A percentile compares a stretch with the other conserved stretches of the same genome.
phyloP scores from a whole-genome alignment of 2,329 filamentous ascomycete species.

The Bipolaris sorokiniana region DNA sequence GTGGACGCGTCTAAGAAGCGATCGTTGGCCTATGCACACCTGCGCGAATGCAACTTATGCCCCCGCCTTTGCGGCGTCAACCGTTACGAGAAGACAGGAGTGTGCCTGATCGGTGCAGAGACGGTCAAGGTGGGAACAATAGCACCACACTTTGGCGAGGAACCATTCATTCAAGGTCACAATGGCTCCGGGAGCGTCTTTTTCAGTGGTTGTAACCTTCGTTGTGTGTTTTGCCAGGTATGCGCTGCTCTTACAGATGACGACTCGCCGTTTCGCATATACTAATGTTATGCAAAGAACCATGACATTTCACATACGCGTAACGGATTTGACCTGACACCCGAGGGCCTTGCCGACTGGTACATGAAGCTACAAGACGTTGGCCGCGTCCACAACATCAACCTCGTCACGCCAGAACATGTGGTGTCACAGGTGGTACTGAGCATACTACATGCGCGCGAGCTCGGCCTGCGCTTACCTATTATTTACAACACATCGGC shows the following conservation, averaged over 20 bases:
- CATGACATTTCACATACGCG: conserved; percentile 81
- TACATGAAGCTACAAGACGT: conserved; percentile 81
- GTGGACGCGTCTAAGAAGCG: conserved; percentile 75
- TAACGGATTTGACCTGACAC: conserved; percentile 80
- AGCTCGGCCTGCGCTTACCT: conserved; percentile 72
- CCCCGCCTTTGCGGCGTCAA: conserved; percentile 79
- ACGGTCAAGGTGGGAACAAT: conserved; percentile 82
- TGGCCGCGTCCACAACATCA: conserved; percentile 87
- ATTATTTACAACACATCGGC: conserved; percentile 86
- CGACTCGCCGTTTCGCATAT: background rate
- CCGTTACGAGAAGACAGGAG: conserved; percentile 77
- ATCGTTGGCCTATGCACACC: conserved; percentile 73
- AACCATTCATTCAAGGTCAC: conserved; percentile 83
- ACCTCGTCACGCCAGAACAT: conserved; percentile 85
- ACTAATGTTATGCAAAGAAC: conserved; percentile 54
- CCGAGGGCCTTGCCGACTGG: conserved; percentile 81
- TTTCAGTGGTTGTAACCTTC: conserved; percentile 76
- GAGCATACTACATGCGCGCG: conserved; percentile 74
- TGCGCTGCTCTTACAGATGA: background rate
- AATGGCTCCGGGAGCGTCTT: conserved; percentile 82
- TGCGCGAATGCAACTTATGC: conserved; percentile 81
- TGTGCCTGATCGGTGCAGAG: conserved; percentile 76
- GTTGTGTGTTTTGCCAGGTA: conserved; percentile 63
- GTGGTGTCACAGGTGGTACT: conserved; percentile 83
- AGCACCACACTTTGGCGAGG: conserved; percentile 79